Conservation (phyloP, 305 asterid genomes). For the Rubia balearica region DNA sequence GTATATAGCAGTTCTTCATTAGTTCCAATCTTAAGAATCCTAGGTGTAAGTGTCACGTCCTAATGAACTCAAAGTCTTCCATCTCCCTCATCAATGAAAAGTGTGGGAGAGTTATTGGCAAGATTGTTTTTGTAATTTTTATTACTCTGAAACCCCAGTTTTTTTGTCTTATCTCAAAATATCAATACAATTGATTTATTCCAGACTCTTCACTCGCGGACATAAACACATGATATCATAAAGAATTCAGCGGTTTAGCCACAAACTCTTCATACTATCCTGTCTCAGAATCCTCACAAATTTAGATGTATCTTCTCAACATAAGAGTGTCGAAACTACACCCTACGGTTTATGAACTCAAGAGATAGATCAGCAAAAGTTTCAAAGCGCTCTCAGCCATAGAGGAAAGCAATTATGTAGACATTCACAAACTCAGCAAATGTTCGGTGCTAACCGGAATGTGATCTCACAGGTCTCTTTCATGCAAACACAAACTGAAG, state of each 20-base stretch:
- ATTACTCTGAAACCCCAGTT: background rate
- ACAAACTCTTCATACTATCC: background rate
- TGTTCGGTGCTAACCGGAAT: background rate
- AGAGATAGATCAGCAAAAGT: background rate
- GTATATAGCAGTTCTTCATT: background rate
- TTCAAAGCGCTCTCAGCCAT: background rate
- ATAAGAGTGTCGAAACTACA: background rate
- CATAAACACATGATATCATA: background rate
- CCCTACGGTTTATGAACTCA: background rate
- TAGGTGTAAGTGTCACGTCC: background rate
- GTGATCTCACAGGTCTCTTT: background rate
- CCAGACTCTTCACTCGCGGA: background rate
- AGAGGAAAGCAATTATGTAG: background rate
- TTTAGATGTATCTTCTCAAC: background rate
- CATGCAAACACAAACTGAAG: background rate
- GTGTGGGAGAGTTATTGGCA: background rate
- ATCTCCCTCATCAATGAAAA: no score
- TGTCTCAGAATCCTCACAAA: background rate
- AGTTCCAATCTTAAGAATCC: background rate
- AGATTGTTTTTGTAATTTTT: background rate
- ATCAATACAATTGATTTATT: no score
- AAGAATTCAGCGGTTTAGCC: background rate
- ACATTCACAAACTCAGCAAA: background rate
- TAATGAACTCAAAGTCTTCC: background rate
- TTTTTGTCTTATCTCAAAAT: background rate